Conservation (phyloP, 108 stramenopile genomes). For the Nitzschia inconspicua region DNA sequence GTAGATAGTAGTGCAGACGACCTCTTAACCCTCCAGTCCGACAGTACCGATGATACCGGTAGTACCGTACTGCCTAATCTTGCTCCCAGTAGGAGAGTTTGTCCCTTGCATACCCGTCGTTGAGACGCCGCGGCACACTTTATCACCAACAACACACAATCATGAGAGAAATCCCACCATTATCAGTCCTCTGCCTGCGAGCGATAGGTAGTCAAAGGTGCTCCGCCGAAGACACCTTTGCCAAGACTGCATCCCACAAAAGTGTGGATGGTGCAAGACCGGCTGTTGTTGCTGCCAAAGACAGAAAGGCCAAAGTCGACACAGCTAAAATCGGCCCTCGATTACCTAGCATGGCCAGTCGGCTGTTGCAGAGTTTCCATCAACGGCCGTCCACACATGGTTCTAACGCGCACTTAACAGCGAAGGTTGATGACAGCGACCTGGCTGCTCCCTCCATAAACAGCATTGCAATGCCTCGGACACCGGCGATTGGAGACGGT, state of each 20-base stretch:
- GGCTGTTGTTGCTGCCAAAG: constrained; percentile 15
- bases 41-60: no score
- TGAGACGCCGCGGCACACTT: no score
- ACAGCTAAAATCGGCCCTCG: no score
- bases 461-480: constrained; percentile 20
- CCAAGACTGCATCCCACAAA: no score
- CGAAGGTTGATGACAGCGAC: not conserved
- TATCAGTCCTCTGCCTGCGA: constrained; percentile 57
- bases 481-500: constrained; percentile 40
- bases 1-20: no score
- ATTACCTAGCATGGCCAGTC: constrained; percentile 9
- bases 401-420: not conserved
- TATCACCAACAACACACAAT: not conserved
- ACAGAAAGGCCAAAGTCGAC: no score
- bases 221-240: constrained; percentile 66
- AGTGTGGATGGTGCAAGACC: no score
- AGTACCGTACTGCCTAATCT: no score
- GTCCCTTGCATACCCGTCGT: no score
- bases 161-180: constrained; percentile 70
- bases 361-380: constrained; percentile 31
- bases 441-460: not conserved
- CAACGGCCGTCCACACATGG: not conserved
- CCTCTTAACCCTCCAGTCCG: no score
- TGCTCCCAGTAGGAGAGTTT: no score
- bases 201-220: constrained; percentile 59